Evolutionary conservation across 2,329 filamentous ascomycete genomes (phyloP), one percentile per base, ranked within the genome.

Genomic region (Phialocephala subalpina): DNA sequence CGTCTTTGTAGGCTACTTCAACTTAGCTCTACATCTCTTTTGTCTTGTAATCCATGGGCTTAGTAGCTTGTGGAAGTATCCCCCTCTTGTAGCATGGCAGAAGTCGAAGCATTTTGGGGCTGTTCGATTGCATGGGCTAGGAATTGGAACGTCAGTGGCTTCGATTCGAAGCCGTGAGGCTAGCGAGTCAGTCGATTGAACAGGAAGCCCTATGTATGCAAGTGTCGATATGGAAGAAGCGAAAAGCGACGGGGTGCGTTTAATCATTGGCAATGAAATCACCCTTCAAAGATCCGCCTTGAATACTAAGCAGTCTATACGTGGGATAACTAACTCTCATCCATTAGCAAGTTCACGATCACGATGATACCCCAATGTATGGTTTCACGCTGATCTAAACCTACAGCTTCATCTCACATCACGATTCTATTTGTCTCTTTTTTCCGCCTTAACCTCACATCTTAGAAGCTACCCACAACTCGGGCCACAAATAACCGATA

Each of bases 1-100:
- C 83, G 81, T 86, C 82, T 86, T 79, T 75, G 83, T 82, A 83
- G 81, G 82, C 83, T 83, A 88, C 82, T 86, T 91, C 88, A 91
- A 91, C 88, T 83, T 89, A 86, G 84, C 80, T 76, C 80, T 81
- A 79, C 74, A 74, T 79, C 78, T 78, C 77, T 75, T 77, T 78
- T 76, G 53, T 74, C 70, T 71, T 67, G 61, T 64, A 63, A 52
- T 63, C 66, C 64, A 36, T 60, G 60, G 62, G 64, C 73, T 66
- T 65, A 73, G 71, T 71, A 66, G 69, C 67, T 67, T 38, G 36
- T 67, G 64, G 64, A 63, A 62, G 47, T 65, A 60, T 63, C 60
- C 35, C 58, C 52, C 35, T 27, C 35, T 29, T 40, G 16, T 27
- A 16, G 35, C 7, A 53, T 57, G 16, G 55, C 25, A 57, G 12